Percentiles rank a stretch among this genome's conserved stretches.
Evolutionary conservation across 73 alveolate genomes (phyloP).

Genomic region (Halteria grandinella): DNA sequence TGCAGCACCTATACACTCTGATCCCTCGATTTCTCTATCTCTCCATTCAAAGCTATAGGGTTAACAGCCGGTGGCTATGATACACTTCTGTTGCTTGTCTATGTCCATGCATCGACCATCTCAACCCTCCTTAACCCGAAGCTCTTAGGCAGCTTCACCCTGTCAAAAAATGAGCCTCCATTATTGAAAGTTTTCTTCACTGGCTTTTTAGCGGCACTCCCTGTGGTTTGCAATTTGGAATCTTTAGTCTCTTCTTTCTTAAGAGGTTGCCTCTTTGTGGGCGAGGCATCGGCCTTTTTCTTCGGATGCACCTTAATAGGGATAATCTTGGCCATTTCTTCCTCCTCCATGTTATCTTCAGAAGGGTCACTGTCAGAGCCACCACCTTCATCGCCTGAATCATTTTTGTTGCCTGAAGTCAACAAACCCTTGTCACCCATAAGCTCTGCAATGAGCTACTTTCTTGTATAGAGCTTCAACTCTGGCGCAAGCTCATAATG

Average conservation of each 20-base stretch:
- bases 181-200: neutral
- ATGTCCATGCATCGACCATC: slow-evolving; percentile 60
- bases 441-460: slow-evolving; percentile 12
- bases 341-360: slow-evolving; percentile 83
- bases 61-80: no score
- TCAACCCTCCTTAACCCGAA: slow-evolving; percentile 15
- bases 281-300: slow-evolving; percentile 18
- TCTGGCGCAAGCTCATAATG: neutral
- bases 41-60: no score
- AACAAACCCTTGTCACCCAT: slow-evolving; percentile 7
- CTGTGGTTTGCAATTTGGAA: neutral
- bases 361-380: slow-evolving; percentile 89
- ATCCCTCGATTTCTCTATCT: no score
- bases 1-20: no score
- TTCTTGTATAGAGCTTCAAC: neutral
- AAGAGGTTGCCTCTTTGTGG: slow-evolving; percentile 19
- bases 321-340: slow-evolving; percentile 66
- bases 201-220: neutral
- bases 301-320: slow-evolving; percentile 43
- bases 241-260: slow-evolving; percentile 4
- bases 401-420: slow-evolving; percentile 42
- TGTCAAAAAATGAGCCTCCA: slow-evolving; percentile 33
- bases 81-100: no score
- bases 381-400: slow-evolving; percentile 66
- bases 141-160: slow-evolving; percentile 12